Evolutionary conservation across 139 green algal species (phyloP).

Genomic region (Chlorella sp.): DNA sequence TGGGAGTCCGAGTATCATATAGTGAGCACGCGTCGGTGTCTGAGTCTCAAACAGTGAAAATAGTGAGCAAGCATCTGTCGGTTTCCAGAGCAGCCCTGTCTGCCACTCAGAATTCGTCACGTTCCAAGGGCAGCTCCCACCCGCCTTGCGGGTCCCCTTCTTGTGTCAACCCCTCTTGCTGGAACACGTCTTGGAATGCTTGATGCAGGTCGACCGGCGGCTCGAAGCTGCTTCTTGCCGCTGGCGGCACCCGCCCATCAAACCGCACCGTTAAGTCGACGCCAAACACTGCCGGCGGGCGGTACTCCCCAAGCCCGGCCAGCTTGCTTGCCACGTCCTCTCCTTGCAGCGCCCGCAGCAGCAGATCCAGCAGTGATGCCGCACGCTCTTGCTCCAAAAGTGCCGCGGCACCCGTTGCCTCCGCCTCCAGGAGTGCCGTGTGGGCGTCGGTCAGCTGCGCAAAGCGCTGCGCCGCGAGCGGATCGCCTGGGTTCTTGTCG

Average conservation of each 20-base stretch:
- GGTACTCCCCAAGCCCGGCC: slow-evolving; percentile 26
- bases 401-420: background rate
- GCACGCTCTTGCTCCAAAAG: slow-evolving; percentile 17
- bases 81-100: background rate
- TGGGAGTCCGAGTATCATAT: too few relatives aligned
- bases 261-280: slow-evolving; percentile 39
- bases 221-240: background rate
- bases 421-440: slow-evolving; percentile 23
- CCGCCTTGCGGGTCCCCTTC: slow-evolving; percentile 15
- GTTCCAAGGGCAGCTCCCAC: background rate
- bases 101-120: background rate
- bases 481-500: slow-evolving; percentile 55
- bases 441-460: slow-evolving; percentile 54
- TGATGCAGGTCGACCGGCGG: background rate
- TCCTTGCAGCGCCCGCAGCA: slow-evolving; percentile 11
- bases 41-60: background rate
- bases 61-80: background rate
- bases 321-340: slow-evolving; percentile 35
- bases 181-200: background rate
- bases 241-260: slow-evolving; percentile 23
- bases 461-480: slow-evolving; percentile 50
- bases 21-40: too few relatives aligned
- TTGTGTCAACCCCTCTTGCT: slow-evolving; percentile 13
- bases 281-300: slow-evolving; percentile 37
- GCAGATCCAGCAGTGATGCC: slow-evolving; percentile 1